phyloP scores from a whole-genome alignment of 2,329 filamentous ascomycete genomes.

The Neofusicoccum kwambonambiense region DNA sequence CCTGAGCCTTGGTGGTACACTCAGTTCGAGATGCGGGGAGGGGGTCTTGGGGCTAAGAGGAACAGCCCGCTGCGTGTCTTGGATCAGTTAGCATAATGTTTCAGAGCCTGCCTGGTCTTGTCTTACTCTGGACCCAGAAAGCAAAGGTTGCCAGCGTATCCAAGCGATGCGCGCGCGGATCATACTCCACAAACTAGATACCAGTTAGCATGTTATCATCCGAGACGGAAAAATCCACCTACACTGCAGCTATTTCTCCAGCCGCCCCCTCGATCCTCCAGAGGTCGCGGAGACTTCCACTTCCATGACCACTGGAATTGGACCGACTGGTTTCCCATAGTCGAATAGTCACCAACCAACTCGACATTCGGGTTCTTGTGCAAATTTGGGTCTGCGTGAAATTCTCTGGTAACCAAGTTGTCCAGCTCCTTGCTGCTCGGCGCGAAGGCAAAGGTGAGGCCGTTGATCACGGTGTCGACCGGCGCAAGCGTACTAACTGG shows the following conservation, averaged over 20 bases:
- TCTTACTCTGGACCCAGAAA: slow-evolving; percentile 85
- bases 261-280: slow-evolving; percentile 81
- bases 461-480: slow-evolving; percentile 76
- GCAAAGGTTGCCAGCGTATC: slow-evolving; percentile 89
- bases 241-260: slow-evolving; percentile 96
- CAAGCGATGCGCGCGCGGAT: slow-evolving; percentile 84
- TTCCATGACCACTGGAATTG: slow-evolving; percentile 96
- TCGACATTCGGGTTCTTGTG: slow-evolving; percentile 97
- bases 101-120: background rate
- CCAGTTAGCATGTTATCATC: background rate
- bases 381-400: slow-evolving; percentile 93
- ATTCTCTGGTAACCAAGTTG: slow-evolving; percentile 90
- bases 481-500: slow-evolving; percentile 10
- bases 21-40: slow-evolving; percentile 70
- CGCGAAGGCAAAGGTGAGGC: slow-evolving; percentile 89
- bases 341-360: slow-evolving; percentile 87
- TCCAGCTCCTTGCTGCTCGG: slow-evolving; percentile 85
- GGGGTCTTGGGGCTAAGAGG: slow-evolving; percentile 47
- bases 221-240: slow-evolving; percentile 31
- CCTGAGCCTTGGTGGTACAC: slow-evolving; percentile 72
- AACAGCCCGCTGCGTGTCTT: slow-evolving; percentile 36
- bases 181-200: slow-evolving; percentile 86
- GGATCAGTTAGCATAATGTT: background rate
- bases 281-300: slow-evolving; percentile 83
- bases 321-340: slow-evolving; percentile 76